Conservation (phyloP, 1,284 basidiomycete genomes). For the Exobasidium cylindrosporum region DNA sequence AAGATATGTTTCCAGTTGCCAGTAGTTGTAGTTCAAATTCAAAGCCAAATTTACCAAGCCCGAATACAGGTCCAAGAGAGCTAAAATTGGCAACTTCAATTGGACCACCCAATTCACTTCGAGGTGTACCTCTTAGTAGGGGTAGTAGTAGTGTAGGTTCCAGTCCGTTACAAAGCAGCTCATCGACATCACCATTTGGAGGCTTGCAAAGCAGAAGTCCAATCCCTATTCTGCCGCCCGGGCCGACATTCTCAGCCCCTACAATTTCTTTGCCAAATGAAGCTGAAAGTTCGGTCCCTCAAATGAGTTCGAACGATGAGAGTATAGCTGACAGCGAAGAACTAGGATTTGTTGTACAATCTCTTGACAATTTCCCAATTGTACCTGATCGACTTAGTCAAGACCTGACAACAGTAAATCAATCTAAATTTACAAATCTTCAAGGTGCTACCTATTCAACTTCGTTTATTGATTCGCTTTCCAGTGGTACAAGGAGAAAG, state of each 20-base stretch:
- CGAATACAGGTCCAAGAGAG: neutral
- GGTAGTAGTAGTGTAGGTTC: neutral
- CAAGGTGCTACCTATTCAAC: neutral
- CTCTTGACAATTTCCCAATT: neutral
- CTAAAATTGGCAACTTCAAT: conserved; percentile 3
- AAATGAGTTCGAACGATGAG: too few species aligned
- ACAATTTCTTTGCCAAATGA: too few species aligned
- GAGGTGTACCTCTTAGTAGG: neutral
- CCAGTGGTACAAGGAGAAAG: neutral
- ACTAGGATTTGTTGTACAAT: neutral
- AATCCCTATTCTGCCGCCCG: neutral
- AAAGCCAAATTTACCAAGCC: conserved; percentile 6
- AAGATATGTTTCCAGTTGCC: conserved; percentile 4
- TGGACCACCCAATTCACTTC: neutral
- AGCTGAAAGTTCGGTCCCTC: too few species aligned
- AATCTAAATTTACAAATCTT: neutral
- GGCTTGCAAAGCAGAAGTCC: neutral
- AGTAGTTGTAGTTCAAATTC: conserved; percentile 3
- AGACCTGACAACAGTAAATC: neutral
- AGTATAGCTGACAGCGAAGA: neutral
- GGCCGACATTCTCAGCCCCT: conserved; percentile 1
- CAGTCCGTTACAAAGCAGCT: neutral
- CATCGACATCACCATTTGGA: neutral
- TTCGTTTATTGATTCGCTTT: neutral
- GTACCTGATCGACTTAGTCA: neutral